These are phyloP conservation scores for Nakazawaea ambrosiae DNA, from an alignment of 805 yeast genomes.

Conservation along the genomic window DNA sequence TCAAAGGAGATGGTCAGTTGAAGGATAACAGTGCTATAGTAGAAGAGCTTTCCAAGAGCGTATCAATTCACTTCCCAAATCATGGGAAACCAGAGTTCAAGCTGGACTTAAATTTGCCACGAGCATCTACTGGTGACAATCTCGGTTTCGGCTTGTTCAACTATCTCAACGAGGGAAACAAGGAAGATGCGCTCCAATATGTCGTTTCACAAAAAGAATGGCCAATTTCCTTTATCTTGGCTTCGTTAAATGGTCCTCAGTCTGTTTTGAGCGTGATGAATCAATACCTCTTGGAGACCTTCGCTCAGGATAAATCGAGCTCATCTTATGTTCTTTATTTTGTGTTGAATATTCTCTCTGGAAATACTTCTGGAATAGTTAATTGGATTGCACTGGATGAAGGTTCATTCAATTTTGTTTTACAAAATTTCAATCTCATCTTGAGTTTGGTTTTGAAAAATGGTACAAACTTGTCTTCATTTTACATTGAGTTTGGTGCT, in stretches of 20 bases:
- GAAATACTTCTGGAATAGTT: conserved; percentile 49
- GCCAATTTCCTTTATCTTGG: conserved; percentile 69
- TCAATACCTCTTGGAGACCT: conserved; percentile 43
- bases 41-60: conserved; percentile 2
- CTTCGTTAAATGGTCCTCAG: conserved; percentile 58
- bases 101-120: not conserved
- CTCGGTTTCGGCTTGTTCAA: conserved; percentile 11
- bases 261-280: conserved; percentile 52
- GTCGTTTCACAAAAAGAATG: conserved; percentile 64
- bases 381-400: conserved; percentile 35
- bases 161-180: conserved; percentile 54
- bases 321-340: conserved; percentile 38
- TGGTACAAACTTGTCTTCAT: conserved; percentile 15
- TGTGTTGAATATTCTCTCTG: conserved; percentile 57
- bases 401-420: not conserved
- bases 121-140: not conserved
- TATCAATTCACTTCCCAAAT: not conserved
- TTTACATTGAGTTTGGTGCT: conserved; percentile 44
- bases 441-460: conserved; percentile 3
- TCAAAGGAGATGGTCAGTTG: conserved; percentile 26
- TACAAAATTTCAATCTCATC: conserved; percentile 2
- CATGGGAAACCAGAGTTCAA: not conserved
- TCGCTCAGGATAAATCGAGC: conserved; percentile 32
- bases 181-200: conserved; percentile 54
- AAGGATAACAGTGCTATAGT: conserved; percentile 7